Conservation (phyloP, 2,329 filamentous ascomycete genomes). For the Colletotrichum musae region DNA sequence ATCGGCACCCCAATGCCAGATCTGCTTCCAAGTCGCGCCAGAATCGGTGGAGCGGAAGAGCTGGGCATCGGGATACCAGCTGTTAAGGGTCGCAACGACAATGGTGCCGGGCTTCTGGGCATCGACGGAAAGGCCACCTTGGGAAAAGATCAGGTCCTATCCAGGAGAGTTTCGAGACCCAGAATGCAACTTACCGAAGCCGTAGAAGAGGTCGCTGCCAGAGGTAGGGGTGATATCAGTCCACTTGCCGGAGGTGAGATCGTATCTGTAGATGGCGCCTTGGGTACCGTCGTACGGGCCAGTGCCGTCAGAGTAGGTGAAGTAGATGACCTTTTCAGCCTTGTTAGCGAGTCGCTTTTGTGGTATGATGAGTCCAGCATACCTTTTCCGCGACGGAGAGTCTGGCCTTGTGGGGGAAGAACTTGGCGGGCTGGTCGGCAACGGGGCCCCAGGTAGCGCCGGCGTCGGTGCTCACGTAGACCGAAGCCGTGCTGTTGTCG, state of each 20-base stretch:
- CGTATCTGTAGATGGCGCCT: constrained; percentile 69
- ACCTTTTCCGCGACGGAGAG: constrained; percentile 66
- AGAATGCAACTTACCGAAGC: constrained; percentile 57
- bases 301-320: constrained; percentile 68
- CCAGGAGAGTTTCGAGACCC: neutral
- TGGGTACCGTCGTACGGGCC: constrained; percentile 70
- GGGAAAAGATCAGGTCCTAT: neutral
- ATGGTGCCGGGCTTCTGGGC: constrained; percentile 68
- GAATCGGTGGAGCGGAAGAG: constrained; percentile 70
- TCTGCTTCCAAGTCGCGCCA: constrained; percentile 65
- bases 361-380: constrained; percentile 44
- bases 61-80: constrained; percentile 72
- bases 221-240: constrained; percentile 70
- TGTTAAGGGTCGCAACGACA: constrained; percentile 70
- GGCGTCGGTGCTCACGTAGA: constrained; percentile 68
- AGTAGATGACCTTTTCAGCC: constrained; percentile 52
- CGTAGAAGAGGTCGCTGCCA: constrained; percentile 62
- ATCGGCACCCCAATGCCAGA: constrained; percentile 60
- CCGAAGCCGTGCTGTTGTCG: constrained; percentile 65
- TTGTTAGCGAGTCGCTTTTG: neutral
- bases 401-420: constrained; percentile 68
- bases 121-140: constrained; percentile 66
- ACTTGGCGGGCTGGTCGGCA: constrained; percentile 63
- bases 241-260: constrained; percentile 64
- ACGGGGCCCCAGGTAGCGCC: constrained; percentile 67